Evolutionary conservation across 225 moss, liverwort and hornwort species (phyloP).

Genomic region (Straminergon stramineum): DNA sequence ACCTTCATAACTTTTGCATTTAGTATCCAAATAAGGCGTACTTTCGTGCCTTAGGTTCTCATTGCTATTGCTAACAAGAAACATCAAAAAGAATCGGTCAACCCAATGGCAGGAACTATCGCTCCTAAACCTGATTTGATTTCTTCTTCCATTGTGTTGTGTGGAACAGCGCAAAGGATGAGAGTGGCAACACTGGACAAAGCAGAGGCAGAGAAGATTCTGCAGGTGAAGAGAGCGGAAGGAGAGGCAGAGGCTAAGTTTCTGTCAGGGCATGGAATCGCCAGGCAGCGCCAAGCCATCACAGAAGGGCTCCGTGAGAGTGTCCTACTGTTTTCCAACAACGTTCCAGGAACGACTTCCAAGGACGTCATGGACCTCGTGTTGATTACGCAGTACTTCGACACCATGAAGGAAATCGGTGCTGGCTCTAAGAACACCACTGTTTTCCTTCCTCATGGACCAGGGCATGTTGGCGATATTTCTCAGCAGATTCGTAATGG

Average conservation of each 20-base stretch:
- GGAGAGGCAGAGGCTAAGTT: constrained; percentile 94
- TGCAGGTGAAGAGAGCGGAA: constrained; percentile 85
- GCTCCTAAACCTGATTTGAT: background rate
- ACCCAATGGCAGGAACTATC: too few species aligned
- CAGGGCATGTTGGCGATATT: constrained; percentile 71
- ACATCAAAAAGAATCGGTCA: background rate
- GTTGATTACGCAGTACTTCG: constrained; percentile 89
- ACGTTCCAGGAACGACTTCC: constrained; percentile 78
- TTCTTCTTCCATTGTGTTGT: background rate
- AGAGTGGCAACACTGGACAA: constrained; percentile 86
- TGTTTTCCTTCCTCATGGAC: constrained; percentile 88
- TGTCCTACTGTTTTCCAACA: constrained; percentile 69
- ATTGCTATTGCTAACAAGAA: background rate
- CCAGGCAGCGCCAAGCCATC: constrained; percentile 89
- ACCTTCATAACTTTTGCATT: background rate
- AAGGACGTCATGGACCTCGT: constrained; percentile 99
- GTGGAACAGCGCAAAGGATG: constrained; percentile 72
- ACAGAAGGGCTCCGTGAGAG: constrained; percentile 90
- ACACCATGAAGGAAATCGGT: constrained; percentile 97
- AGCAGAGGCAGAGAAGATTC: constrained; percentile 92
- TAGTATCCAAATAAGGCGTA: background rate
- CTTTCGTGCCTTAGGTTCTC: background rate
- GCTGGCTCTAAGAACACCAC: constrained; percentile 71
- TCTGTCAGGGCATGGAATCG: constrained; percentile 76
- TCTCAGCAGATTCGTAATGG: constrained; percentile 82